Evolutionary conservation across 768 basidiomycete species (phyloP), one percentile per base, ranked within the genome.

Genomic region (Kwoniella botswanensis): DNA sequence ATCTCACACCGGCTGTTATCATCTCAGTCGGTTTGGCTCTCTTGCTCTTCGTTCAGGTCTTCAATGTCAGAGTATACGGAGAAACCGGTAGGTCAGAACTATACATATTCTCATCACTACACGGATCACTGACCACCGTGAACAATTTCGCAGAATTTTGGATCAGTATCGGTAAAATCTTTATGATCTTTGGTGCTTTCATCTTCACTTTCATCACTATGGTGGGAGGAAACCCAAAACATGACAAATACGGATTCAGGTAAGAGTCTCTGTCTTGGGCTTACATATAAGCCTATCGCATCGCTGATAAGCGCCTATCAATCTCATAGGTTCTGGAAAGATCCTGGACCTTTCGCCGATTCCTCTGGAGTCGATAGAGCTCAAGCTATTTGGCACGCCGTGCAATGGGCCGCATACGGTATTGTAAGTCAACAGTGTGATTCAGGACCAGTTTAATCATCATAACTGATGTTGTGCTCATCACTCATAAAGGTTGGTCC

Each of bases 161-260:
- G 71, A 62, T 67, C 71, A 67, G 66, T 63, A 67, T 67, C 60
- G 21, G 29, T 22, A 68, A 89, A 73, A 85, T 87, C 11, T 77
- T 86, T 53, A 82, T 89, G 4, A 86, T 86, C 15, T 72, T 86
- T 55, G 86, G 86, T 26, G 75, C 88, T 10, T 86, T 88, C 69
- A 66, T 80, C 18, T 88, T 88, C 75, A 89, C 88, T 2, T 88
- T 89, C 66, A 78, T 88, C 50, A 88, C 87, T 18, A 67, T 67
- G 71, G n/a, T 67, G 12, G 71, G 71, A 15, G 71, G 66, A 22
- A 89, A 89, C 76, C 88, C 88, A 2, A 71, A 85, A 42, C 86
- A 84, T 54, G 87, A 89, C 64, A 84, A 73, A 3, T 89, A 88
- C 75, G 68, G 68, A 10, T 70, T 70, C 44, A 26, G 68, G 54